These are phyloP conservation scores for Lignosus rhinocerotis DNA, from an alignment of 1,284 basidiomycete species.

Conservation along the genomic window DNA sequence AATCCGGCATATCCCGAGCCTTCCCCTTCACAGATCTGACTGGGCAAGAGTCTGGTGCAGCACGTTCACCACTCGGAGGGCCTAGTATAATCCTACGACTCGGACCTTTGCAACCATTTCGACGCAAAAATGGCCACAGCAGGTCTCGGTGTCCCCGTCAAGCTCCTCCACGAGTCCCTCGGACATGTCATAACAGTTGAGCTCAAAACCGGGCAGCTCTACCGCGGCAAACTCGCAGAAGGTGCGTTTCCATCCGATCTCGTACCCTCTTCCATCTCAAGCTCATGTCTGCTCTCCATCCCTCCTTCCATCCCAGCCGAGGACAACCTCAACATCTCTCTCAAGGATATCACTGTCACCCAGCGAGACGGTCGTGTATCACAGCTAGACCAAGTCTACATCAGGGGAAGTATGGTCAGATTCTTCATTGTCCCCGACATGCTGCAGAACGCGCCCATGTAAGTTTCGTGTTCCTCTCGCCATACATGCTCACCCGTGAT, in stretches of 20 bases:
- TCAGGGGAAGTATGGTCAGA: constrained; percentile 95
- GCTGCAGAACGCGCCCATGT: constrained; percentile 99
- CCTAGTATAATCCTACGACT: neutral
- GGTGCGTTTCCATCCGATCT: constrained; percentile 46
- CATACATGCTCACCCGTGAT: neutral
- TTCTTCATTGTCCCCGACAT: constrained; percentile 99
- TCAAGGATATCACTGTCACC: constrained; percentile 97
- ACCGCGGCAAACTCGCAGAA: constrained; percentile 97
- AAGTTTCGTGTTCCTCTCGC: constrained; percentile 35
- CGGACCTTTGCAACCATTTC: neutral
- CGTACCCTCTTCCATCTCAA: neutral
- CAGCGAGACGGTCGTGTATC: constrained; percentile 97
- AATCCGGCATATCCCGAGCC: neutral
- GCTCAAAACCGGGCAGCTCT: constrained; percentile 96
- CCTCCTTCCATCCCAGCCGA: constrained; percentile 66
- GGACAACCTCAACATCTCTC: constrained; percentile 96
- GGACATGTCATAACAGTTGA: constrained; percentile 98
- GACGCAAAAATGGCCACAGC: constrained; percentile 34
- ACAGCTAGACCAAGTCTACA: constrained; percentile 99
- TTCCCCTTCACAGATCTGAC: no score
- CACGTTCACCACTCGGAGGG: constrained; percentile 2
- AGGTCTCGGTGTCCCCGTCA: constrained; percentile 88
- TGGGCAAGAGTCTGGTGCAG: constrained; percentile 2
- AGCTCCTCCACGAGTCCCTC: constrained; percentile 90
- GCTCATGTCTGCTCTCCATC: constrained; percentile 13